Evolutionary conservation across 208 protist genomes (phyloP).

Genomic region (Crithidia brevicula): DNA sequence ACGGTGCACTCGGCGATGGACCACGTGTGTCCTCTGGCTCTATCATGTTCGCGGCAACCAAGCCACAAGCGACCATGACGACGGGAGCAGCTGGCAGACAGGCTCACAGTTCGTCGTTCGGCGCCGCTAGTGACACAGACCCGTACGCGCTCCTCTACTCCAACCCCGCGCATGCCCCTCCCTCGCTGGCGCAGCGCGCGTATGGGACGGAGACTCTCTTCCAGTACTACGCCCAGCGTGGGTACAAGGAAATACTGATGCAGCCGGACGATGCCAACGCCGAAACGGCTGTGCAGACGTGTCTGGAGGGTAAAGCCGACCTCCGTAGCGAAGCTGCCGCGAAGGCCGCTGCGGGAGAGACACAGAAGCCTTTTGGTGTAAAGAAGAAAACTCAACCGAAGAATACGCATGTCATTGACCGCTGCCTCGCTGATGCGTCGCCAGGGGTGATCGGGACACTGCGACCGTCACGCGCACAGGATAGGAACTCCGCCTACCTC

Average conservation of each 20-base stretch:
- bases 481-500: conserved; percentile 19
- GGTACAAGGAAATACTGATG: conserved; percentile 45
- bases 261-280: conserved; percentile 13
- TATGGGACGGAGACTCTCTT: conserved; percentile 40
- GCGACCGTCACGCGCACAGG: conserved; percentile 18
- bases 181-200: conserved; percentile 25
- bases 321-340: neutral
- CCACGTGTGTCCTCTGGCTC: neutral
- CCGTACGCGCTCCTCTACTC: conserved; percentile 25
- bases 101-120: conserved; percentile 15
- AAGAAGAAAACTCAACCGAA: conserved; percentile 2
- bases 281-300: conserved; percentile 22
- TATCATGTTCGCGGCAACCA: neutral
- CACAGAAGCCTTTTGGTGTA: neutral
- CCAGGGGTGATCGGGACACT: conserved; percentile 4
- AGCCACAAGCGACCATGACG: neutral
- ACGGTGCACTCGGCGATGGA: neutral
- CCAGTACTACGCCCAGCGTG: conserved; percentile 58
- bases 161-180: conserved; percentile 14
- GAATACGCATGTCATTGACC: conserved; percentile 16
- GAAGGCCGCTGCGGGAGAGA: neutral
- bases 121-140: conserved; percentile 6
- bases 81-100: neutral
- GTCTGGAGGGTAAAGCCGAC: conserved; percentile 14
- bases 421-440: conserved; percentile 5